These are phyloP conservation scores for Irpex lacteus DNA, from an alignment of 1,284 basidiomycete genomes.

Conservation along the genomic window DNA sequence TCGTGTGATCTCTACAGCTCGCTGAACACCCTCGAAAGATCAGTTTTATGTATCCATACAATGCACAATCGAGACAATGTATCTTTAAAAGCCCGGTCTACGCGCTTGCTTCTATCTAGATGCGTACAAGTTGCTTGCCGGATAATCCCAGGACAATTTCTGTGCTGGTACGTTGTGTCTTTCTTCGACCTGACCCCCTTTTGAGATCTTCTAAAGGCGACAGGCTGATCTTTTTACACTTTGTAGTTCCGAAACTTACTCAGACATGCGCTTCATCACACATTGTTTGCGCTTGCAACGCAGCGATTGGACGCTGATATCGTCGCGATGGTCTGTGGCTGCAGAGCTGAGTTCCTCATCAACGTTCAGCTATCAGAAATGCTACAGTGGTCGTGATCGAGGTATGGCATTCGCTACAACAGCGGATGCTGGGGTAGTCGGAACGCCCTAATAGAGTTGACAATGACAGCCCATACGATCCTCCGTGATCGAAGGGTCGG, in stretches of 20 bases:
- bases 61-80: not conserved
- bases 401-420: not conserved
- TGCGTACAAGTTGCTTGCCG: not conserved
- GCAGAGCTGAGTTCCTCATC: too few relatives aligned
- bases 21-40: not conserved
- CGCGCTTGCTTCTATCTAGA: not conserved
- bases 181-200: not conserved
- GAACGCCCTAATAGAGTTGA: not conserved
- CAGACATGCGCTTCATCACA: too few relatives aligned
- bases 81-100: not conserved
- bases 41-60: not conserved
- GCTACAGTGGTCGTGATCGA: too few relatives aligned
- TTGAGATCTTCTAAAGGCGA: not conserved
- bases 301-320: too few relatives aligned
- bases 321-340: too few relatives aligned
- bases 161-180: not conserved
- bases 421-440: not conserved
- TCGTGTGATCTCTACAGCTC: constrained; percentile 8
- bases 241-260: not conserved
- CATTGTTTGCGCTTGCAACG: too few relatives aligned
- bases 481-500: not conserved
- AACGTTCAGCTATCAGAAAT: too few relatives aligned
- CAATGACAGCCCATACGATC: not conserved
- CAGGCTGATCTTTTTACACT: not conserved
- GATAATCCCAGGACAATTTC: not conserved